Base-by-base conservation (phyloP, 257 asterid genomes). In the Ligustrum vulgare region DNA sequence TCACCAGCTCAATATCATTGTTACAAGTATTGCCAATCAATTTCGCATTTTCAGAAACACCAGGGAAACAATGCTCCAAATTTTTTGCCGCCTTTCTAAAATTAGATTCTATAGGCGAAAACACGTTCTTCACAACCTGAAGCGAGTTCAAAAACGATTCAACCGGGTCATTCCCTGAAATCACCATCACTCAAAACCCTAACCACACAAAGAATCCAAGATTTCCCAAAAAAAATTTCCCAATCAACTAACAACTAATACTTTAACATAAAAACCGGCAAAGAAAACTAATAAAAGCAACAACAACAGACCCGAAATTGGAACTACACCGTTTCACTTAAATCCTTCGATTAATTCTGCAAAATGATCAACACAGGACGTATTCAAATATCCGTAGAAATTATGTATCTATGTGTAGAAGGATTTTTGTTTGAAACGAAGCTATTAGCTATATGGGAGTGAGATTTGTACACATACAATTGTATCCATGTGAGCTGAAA, bases 101-200 rank as follows among this genome's bases (percentile, higher is more conserved):
- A 86, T 89, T 85, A 31, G 88, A 85, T 75, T 95, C 97, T 49
- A 95, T 74, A 0, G 98, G 99, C 69, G 86, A 89, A 77, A 95
- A 86, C 4, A 84, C 94, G 74, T 83, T 82, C 79, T 86, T 91
- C 22, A 94, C 89, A 28, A 87, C 91, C 77, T 90, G 92, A 81
- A 95, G 79, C 72, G 99, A 89, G 85, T 89, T 91, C 84, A 90
- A 63, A 82, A 95, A 80, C 58, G 99, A 88, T 62, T 95, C 98
- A 76, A 88, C 84, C 70, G 90, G 97, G 77, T 95, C 98, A 88
- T 83, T 88, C 69, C 89, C 89, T 39, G 89, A 75, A 73, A 79
- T 88, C 87, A 87, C 90, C 97, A 89, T 87, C 93, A 87, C 87
- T 82, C 75, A 71, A 75, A 85, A 78, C 75, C 85, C 85, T 82